These are phyloP conservation scores for Diplodia mutila DNA, from an alignment of 2,329 filamentous ascomycete species.

Conservation along the genomic window DNA sequence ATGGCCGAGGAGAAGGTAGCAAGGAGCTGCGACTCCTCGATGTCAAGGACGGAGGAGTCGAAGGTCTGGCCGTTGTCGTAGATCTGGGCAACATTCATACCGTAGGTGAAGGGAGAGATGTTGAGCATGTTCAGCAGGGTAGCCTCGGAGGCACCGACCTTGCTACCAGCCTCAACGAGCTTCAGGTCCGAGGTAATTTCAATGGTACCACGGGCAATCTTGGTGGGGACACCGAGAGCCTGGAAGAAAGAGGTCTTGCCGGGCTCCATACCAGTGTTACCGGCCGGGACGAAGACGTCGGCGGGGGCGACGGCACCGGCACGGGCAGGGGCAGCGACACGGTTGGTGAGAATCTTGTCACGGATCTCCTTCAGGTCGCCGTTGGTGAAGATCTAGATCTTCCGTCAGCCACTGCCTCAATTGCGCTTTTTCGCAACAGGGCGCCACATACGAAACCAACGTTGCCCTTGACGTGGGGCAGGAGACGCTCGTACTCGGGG, in stretches of 20 bases:
- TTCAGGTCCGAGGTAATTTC: conserved; percentile 98
- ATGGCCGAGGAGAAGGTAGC: conserved; percentile 80
- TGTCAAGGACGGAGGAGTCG: conserved; percentile 82
- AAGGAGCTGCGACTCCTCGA: conserved; percentile 92
- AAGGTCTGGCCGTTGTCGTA: conserved; percentile 98
- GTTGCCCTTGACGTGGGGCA: conserved; percentile 84
- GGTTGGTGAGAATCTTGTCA: conserved; percentile 94
- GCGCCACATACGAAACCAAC: conserved; percentile 28
- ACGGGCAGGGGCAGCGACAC: conserved; percentile 96
- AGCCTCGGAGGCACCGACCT: conserved; percentile 98
- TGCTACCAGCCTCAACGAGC: conserved; percentile 88
- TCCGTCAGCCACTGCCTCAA: conserved; percentile 1
- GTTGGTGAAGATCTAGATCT: conserved; percentile 96
- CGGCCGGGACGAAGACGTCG: conserved; percentile 94
- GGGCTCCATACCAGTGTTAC: conserved; percentile 99
- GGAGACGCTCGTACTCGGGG: conserved; percentile 97
- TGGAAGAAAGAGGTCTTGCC: conserved; percentile 99
- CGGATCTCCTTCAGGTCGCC: conserved; percentile 87
- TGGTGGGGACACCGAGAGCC: conserved; percentile 99
- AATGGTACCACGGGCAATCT: conserved; percentile 99
- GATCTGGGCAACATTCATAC: conserved; percentile 94
- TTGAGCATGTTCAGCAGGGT: conserved; percentile 99
- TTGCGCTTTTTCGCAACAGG: not conserved
- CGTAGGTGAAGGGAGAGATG: conserved; percentile 99
- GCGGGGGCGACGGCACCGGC: conserved; percentile 91